Evolutionary conservation across 2,329 filamentous ascomycete genomes (phyloP).

Genomic region (Aspergillus fumigatiaffinis): DNA sequence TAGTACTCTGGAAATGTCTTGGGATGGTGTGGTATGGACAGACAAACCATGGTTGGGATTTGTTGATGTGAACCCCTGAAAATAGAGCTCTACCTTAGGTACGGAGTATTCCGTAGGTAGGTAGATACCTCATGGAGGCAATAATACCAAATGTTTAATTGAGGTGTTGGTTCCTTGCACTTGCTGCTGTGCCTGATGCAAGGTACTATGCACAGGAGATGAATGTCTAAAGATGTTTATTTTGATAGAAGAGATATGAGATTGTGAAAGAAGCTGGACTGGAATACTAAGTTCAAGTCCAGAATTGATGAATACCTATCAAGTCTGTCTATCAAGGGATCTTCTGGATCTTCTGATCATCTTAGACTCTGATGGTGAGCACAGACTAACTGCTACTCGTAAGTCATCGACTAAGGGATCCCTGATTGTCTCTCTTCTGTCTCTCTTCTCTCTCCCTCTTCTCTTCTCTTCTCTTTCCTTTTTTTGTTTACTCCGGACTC

Average conservation of each 20-base stretch:
- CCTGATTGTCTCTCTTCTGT: background rate
- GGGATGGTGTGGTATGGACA: too few species aligned
- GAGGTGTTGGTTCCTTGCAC: too few species aligned
- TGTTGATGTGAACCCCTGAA: too few species aligned
- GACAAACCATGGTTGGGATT: too few species aligned
- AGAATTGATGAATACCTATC: background rate
- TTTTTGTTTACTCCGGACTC: background rate
- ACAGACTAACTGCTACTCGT: background rate
- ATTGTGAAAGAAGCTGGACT: too few species aligned
- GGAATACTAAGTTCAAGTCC: background rate
- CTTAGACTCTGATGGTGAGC: background rate
- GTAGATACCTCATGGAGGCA: too few species aligned
- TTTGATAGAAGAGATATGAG: background rate
- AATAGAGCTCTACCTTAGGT: too few species aligned
- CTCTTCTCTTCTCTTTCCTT: slow-evolving; percentile 1
- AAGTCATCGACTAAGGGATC: background rate
- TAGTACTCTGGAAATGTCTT: too few species aligned
- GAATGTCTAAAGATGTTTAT: background rate
- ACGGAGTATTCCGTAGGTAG: too few species aligned
- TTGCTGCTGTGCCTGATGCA: background rate
- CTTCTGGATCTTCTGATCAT: background rate
- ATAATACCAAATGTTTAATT: too few species aligned
- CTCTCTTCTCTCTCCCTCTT: background rate
- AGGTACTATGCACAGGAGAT: background rate
- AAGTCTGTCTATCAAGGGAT: background rate